Evolutionary conservation across 2,329 filamentous ascomycete species (phyloP), one percentile per base, ranked within the genome.

Genomic region (Aureobasidium leucospermi): DNA sequence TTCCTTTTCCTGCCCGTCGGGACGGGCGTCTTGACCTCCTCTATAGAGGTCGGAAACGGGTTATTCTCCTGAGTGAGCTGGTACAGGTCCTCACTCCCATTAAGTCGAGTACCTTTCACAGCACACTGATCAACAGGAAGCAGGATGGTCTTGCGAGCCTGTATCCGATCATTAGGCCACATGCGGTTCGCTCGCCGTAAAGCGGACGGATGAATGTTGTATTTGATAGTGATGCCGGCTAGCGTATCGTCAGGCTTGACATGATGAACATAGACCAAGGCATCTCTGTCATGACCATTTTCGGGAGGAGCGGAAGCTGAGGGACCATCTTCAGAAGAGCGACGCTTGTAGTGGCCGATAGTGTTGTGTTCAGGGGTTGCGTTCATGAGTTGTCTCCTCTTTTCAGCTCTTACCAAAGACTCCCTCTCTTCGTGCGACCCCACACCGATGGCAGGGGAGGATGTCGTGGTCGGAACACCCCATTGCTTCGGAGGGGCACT

Each of bases 91-190:
- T 71, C 65, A 49, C 70, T 70, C 6, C 66, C 74, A 42, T 69
- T 69, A 4, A 82, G 73, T 36, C 76, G 81, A 53, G 85, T 82
- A 32, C 93, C 91, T 69, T 91, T 94, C 43, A 92, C 79, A 43
- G 88, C 86, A 71, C 93, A 97, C 42, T 90, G 88, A 71, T 96
- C 92, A 4, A 97, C 90, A 0, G 94, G 94, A 56, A 99, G 77
- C 8, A 92, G 81, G 15, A 99, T 81, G 64, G 84, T 86, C 67
- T 89, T 89, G 61, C 92, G 85, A 49, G 86, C 84, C 71, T 96
- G 93, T 38, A 97, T 87, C 63, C 85, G 90, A 70, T 97, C 94
- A 64, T 91, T 90, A 6, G 91, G 90, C 94, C 94, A 99, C 68
- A 99, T 85, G 10, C 94, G 85, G 71, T 99, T 99, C 41, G 90